phyloP scores from a whole-genome alignment of 768 basidiomycete genomes.

The Kondoa malvinella region DNA sequence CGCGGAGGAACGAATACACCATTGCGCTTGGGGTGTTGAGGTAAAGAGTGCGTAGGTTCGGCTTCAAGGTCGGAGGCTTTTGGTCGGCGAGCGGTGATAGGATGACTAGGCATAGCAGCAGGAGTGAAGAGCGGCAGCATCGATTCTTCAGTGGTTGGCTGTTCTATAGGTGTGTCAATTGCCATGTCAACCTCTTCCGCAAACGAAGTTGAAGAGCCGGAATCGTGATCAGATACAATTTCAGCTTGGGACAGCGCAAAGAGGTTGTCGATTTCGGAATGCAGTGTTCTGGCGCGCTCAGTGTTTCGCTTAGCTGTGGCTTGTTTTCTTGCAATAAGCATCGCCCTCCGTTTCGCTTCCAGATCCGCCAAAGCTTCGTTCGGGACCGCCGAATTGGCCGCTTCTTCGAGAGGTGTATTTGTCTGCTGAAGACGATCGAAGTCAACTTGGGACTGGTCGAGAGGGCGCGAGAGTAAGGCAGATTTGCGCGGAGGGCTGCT shows the following conservation, averaged over 20 bases:
- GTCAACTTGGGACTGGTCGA: no score
- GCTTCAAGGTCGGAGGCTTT: conserved; percentile 1
- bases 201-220: neutral
- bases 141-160: neutral
- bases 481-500: neutral
- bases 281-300: neutral
- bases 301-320: neutral
- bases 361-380: neutral
- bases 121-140: neutral
- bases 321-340: neutral
- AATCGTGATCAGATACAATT: neutral
- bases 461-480: no score
- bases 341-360: neutral
- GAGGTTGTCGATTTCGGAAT: neutral
- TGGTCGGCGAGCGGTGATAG: neutral
- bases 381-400: no score
- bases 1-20: conserved; percentile 1
- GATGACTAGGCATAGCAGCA: neutral
- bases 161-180: neutral
- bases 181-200: neutral
- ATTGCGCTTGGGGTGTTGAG: neutral
- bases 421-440: no score
- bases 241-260: neutral
- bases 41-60: neutral
- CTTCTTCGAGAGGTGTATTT: no score